Evolutionary conservation across 2,329 filamentous ascomycete species (phyloP).

Genomic region (Cordyceps militaris): DNA sequence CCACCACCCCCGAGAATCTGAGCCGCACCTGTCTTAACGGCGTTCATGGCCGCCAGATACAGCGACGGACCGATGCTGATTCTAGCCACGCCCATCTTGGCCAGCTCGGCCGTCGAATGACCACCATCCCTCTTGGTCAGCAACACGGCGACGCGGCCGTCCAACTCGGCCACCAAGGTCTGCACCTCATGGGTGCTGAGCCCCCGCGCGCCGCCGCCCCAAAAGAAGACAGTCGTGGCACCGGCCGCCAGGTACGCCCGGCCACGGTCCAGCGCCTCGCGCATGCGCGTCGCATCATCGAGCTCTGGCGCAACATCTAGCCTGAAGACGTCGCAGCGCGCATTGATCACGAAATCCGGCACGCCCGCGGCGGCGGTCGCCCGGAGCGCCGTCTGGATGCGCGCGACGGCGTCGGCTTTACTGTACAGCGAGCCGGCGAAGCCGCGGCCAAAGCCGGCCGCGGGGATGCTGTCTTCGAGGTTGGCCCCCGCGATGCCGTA

Average conservation of each 20-base stretch:
- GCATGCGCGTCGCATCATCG: slow-evolving; percentile 29
- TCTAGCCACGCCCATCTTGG: slow-evolving; percentile 44
- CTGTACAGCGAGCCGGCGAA: slow-evolving; percentile 26
- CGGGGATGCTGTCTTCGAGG: slow-evolving; percentile 45
- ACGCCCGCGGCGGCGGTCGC: slow-evolving; percentile 41
- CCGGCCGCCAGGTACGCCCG: slow-evolving; percentile 51
- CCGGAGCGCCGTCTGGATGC: slow-evolving; percentile 36
- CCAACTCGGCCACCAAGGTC: slow-evolving; percentile 39
- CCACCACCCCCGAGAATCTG: slow-evolving; percentile 23
- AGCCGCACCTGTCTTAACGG: slow-evolving; percentile 27
- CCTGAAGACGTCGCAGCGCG: slow-evolving; percentile 47
- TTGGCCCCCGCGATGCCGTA: slow-evolving; percentile 51
- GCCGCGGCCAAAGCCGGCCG: slow-evolving; percentile 28
- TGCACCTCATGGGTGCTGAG: slow-evolving; percentile 40
- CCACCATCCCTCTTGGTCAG: slow-evolving; percentile 29
- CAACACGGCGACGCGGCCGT: slow-evolving; percentile 43
- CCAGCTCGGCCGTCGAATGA: slow-evolving; percentile 38
- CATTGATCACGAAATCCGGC: slow-evolving; percentile 50
- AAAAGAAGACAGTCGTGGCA: slow-evolving; percentile 54
- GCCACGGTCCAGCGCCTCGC: slow-evolving; percentile 46
- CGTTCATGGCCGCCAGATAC: slow-evolving; percentile 33
- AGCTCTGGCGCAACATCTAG: slow-evolving; percentile 20
- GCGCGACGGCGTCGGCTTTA: slow-evolving; percentile 38
- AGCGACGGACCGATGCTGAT: slow-evolving; percentile 48
- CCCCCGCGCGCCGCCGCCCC: slow-evolving; percentile 41